phyloP scores from a whole-genome alignment of 768 basidiomycete species.

The Boletus subcaerulescens region DNA sequence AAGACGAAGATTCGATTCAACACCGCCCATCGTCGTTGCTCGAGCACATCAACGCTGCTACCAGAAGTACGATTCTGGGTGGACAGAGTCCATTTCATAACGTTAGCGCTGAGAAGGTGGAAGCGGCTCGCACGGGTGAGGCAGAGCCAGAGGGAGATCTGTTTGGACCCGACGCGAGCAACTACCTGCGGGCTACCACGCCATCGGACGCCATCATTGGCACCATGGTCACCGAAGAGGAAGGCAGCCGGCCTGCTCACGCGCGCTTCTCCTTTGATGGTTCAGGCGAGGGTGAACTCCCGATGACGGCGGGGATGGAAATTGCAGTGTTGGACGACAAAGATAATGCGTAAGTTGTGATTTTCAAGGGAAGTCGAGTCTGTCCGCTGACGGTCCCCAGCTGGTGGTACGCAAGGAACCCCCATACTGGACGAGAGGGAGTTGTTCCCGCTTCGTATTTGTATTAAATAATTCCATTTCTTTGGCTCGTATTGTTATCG shows the following conservation, averaged over 20 bases:
- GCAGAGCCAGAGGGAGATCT: slow-evolving; percentile 42
- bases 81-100: slow-evolving; percentile 37
- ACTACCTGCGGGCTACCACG: slow-evolving; percentile 77
- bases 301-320: slow-evolving; percentile 64
- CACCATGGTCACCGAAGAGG: slow-evolving; percentile 55
- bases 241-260: slow-evolving; percentile 69
- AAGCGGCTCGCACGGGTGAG: slow-evolving; percentile 36
- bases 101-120: slow-evolving; percentile 54
- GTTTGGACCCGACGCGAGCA: slow-evolving; percentile 71
- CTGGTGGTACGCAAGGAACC: slow-evolving; percentile 93
- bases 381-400: slow-evolving; percentile 38
- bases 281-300: slow-evolving; percentile 72
- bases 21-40: slow-evolving; percentile 86
- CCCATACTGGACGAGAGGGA: slow-evolving; percentile 76
- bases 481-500: slow-evolving; percentile 25
- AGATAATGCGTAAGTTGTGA: slow-evolving; percentile 64
- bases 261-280: slow-evolving; percentile 85
- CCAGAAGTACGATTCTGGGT: slow-evolving; percentile 77
- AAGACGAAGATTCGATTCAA: slow-evolving; percentile 72
- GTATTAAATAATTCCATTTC: slow-evolving; percentile 51
- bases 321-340: slow-evolving; percentile 77
- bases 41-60: slow-evolving; percentile 89
- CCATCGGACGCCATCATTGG: slow-evolving; percentile 70
- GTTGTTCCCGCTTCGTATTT: slow-evolving; percentile 91
- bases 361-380: neutral